Evolutionary conservation across 208 protist species (phyloP).

Genomic region (Wallacemonas sp.): DNA sequence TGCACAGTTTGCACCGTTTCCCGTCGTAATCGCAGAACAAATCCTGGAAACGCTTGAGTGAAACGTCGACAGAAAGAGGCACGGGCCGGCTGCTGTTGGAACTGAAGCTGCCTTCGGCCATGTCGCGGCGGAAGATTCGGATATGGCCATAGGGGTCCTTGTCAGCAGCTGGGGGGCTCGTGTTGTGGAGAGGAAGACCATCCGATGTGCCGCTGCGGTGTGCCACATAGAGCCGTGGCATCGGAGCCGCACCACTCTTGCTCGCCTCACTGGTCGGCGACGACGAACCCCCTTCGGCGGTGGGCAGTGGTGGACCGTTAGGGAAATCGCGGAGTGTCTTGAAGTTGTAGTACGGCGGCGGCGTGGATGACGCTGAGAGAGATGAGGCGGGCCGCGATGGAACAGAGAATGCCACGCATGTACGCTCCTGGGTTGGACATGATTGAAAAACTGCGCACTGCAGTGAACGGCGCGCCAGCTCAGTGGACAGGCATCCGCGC

Average conservation of each 20-base stretch:
- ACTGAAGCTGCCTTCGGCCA: slow-evolving; percentile 29
- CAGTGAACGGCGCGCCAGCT: too few species aligned
- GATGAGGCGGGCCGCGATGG: too few species aligned
- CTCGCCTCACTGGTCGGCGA: background rate
- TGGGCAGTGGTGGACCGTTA: background rate
- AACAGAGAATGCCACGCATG: too few species aligned
- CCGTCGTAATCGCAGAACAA: slow-evolving; percentile 79
- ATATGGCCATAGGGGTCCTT: slow-evolving; percentile 40
- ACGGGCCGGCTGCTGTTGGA: slow-evolving; percentile 13
- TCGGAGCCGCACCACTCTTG: background rate
- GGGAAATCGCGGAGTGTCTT: slow-evolving; percentile 9
- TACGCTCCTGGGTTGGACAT: too few species aligned
- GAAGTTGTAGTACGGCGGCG: slow-evolving; percentile 11
- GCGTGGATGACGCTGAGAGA: too few species aligned
- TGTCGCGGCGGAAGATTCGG: slow-evolving; percentile 72
- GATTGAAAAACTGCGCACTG: too few species aligned
- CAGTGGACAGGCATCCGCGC: too few species aligned
- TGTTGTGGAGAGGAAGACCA: slow-evolving; percentile 15
- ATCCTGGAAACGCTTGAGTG: slow-evolving; percentile 64
- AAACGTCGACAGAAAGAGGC: slow-evolving; percentile 62
- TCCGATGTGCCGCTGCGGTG: slow-evolving; percentile 14
- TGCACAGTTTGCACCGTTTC: slow-evolving; percentile 87
- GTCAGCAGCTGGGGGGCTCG: slow-evolving; percentile 9
- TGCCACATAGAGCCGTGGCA: background rate
- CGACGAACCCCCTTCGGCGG: too few species aligned